Conservation (phyloP, 768 basidiomycete species). For the Boletales sp. region DNA sequence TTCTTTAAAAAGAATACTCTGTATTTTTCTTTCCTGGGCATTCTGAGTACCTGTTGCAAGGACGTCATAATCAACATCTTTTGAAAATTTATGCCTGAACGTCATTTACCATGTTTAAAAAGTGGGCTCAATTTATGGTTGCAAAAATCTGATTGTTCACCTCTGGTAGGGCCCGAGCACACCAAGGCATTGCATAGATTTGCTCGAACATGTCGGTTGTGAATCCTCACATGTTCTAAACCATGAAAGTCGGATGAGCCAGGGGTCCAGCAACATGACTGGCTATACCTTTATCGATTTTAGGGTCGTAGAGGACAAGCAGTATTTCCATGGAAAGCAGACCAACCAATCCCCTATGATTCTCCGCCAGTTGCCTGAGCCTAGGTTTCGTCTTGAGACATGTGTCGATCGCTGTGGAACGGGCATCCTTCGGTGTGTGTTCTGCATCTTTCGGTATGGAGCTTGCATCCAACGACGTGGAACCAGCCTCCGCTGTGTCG, state of each 20-base stretch:
- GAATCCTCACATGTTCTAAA: no score
- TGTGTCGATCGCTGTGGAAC: no score
- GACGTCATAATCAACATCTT: neutral
- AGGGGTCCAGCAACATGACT: no score
- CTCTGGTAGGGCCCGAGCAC: neutral
- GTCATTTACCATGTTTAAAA: conserved; percentile 14
- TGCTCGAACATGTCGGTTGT: no score
- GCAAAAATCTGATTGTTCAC: neutral
- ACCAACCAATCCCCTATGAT: conserved; percentile 2
- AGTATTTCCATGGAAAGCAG: conserved; percentile 15
- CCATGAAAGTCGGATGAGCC: no score
- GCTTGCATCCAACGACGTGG: no score
- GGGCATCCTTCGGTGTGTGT: no score
- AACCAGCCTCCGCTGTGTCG: no score
- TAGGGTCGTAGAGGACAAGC: conserved; percentile 3
- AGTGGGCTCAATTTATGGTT: conserved; percentile 4
- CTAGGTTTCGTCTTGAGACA: no score
- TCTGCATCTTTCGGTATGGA: no score
- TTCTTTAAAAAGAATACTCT: conserved; percentile 10
- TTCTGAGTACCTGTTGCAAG: conserved; percentile 1
- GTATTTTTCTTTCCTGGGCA: neutral
- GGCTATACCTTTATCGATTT: no score
- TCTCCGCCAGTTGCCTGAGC: neutral
- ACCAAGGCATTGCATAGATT: conserved; percentile 5
- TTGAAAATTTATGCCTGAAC: neutral